phyloP scores from a whole-genome alignment of 1,139 yeast species.

The Saccharomyces hybrid region DNA sequence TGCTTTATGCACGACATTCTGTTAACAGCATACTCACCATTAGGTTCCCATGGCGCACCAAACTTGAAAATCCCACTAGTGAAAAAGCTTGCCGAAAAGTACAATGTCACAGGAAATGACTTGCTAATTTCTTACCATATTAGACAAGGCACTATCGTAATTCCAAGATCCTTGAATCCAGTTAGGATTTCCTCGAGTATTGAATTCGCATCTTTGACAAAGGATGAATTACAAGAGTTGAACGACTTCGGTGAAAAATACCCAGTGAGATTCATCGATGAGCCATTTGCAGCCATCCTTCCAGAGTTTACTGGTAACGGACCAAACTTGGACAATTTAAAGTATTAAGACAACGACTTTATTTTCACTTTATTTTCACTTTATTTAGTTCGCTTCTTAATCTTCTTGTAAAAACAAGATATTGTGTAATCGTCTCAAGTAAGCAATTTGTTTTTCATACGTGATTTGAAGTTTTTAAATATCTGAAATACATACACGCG shows the following conservation, averaged over 20 bases:
- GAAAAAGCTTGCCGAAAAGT: constrained; percentile 39
- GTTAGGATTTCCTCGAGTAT: constrained; percentile 31
- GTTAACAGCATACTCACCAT: constrained; percentile 53
- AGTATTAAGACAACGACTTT: not conserved
- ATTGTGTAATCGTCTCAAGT: not conserved
- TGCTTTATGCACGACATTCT: constrained; percentile 40
- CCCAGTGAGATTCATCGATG: constrained; percentile 37
- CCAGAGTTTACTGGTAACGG: constrained; percentile 25
- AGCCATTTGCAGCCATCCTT: constrained; percentile 24
- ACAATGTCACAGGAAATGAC: constrained; percentile 39
- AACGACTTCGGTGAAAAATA: constrained; percentile 40
- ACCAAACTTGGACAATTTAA: not conserved
- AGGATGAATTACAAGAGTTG: constrained; percentile 39
- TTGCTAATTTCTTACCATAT: constrained; percentile 49
- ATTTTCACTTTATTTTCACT: not conserved
- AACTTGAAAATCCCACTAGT: constrained; percentile 40
- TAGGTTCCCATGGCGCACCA: constrained; percentile 52
- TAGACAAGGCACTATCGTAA: constrained; percentile 44
- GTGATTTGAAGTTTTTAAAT: not conserved
- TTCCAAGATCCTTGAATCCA: constrained; percentile 44
- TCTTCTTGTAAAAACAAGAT: not conserved
- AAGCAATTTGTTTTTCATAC: not conserved
- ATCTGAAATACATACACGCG: not conserved
- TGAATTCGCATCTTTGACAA: constrained; percentile 37
- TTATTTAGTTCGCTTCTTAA: not conserved